These are phyloP conservation scores for Candida methanosorbosa DNA, from an alignment of 805 yeast species.

Conservation along the genomic window DNA sequence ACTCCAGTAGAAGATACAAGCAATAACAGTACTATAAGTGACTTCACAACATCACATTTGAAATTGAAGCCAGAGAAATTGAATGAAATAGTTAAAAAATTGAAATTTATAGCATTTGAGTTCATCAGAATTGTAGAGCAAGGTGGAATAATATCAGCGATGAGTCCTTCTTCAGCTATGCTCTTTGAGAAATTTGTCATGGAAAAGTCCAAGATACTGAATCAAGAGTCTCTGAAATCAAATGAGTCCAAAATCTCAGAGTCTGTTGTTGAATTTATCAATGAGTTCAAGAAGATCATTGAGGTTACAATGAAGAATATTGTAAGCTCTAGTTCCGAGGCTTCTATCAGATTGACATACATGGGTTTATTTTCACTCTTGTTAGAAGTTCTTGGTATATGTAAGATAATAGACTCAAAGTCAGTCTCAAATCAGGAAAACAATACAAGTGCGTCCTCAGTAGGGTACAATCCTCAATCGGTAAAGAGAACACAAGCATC, in stretches of 20 bases:
- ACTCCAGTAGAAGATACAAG: no score
- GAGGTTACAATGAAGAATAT: neutral
- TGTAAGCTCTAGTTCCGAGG: neutral
- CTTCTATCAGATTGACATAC: constrained; percentile 14
- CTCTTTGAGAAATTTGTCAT: neutral
- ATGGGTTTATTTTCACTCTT: constrained; percentile 20
- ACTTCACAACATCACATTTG: neutral
- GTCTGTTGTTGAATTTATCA: neutral
- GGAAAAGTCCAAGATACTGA: neutral
- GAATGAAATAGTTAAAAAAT: neutral
- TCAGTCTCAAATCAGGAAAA: neutral
- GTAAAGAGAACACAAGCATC: constrained; percentile 1
- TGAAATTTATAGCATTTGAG: neutral
- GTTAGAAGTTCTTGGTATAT: constrained; percentile 17
- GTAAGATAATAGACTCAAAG: constrained; percentile 17
- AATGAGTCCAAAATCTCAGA: no score
- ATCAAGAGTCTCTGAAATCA: no score
- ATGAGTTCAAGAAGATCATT: neutral
- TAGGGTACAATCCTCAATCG: constrained; percentile 1
- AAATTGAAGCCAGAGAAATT: neutral
- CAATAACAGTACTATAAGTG: no score
- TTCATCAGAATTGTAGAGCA: neutral
- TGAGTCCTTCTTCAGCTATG: neutral
- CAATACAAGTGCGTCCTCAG: neutral
- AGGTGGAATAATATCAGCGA: neutral